Base-by-base conservation (phyloP, 495 filamentous ascomycete genomes). In the Astrocystis sublimbata region DNA sequence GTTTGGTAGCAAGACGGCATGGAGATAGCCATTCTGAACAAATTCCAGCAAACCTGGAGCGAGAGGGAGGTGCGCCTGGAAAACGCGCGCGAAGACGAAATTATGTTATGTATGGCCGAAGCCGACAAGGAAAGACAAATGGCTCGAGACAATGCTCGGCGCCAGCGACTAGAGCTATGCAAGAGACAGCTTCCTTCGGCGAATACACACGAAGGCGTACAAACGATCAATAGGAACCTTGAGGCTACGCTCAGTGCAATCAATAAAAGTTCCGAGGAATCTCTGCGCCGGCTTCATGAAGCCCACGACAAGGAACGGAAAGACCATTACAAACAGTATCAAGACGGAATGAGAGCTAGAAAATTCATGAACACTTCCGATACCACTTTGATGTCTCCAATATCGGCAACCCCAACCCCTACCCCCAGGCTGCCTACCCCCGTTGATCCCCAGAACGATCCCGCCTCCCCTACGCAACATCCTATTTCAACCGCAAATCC, bases 291-390 rank as follows among this genome's bases (percentile, higher is more conserved):
- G 6, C 28, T 61, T 3, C 21, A 61, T 10, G 49, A 61, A 30
- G 24, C 15, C 4, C 59, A 61, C 9, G 26, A 23, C 1, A 61
- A 46, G 30, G 59, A 61, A 19, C 17, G 41, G 31, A 26, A 6
- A 23, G 26, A 40, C 13, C 42, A 47, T 24, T 21, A 38, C 6
- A 62, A 35, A n/a, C 41, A 40, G 12, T 31, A 49, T 13, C 36
- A n/a, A 23, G 38, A 62, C 12, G 60, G 50, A 1, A 19, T 56
- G 3, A 41, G 19, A 19, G 60, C 40, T 7, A 62, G 60, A 62
- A 28, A 30, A 19, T 55, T 35, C 3, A 33, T 52, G 36, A 31
- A 33, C 12, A 19, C 5, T 49, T 59, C 17, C n/a, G 8, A n/a
- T 6, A 23, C 55, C 6, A 9, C 15, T 43, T 6, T 26, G 7